A percentile compares a stretch with the other conserved stretches of the same genome.
Evolutionary conservation across 2,329 filamentous ascomycete genomes (phyloP).

Genomic region (Tolypocladium endophyticum): DNA sequence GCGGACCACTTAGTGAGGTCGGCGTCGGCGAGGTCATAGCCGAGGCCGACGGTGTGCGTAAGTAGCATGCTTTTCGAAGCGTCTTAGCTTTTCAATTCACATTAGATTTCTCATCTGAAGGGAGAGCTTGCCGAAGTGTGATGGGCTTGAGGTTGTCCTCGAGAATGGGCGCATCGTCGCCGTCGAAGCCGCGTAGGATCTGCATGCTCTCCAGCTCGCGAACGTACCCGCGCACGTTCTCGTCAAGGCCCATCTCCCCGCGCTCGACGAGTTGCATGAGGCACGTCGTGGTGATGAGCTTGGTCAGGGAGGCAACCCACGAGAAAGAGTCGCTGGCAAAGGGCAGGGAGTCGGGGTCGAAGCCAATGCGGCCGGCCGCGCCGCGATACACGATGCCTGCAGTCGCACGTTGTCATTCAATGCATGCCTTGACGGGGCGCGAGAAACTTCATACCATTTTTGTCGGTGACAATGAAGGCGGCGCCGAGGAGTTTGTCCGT

Average conservation of each 20-base stretch:
- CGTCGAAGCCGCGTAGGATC: constrained; percentile 27
- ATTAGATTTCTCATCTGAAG: not conserved
- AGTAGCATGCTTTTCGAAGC: constrained; percentile 27
- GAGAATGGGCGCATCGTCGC: constrained; percentile 23
- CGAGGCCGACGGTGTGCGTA: constrained; percentile 37
- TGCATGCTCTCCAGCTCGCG: constrained; percentile 22
- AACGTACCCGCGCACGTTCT: constrained; percentile 21
- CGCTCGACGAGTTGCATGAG: constrained; percentile 30
- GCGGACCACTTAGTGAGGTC: constrained; percentile 28
- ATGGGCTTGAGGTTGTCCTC: constrained; percentile 25
- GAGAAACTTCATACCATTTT: constrained; percentile 13
- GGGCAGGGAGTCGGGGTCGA: constrained; percentile 14
- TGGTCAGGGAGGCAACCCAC: constrained; percentile 31
- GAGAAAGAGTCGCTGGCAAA: constrained; percentile 23
- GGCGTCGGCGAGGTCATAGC: constrained; percentile 30
- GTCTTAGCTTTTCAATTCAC: not conserved
- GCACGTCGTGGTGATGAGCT: constrained; percentile 26
- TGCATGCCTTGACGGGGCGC: not conserved
- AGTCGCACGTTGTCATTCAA: no score
- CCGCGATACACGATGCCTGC: constrained; percentile 24
- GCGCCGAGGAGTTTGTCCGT: constrained; percentile 24
- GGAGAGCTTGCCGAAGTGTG: constrained; percentile 21
- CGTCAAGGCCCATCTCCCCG: constrained; percentile 22
- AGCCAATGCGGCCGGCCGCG: constrained; percentile 22
- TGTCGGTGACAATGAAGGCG: constrained; percentile 22